Percentiles rank a stretch among this genome's conserved stretches.
phyloP scores from a whole-genome alignment of 2,329 filamentous ascomycete species.

The Aspergillus glaucus region DNA sequence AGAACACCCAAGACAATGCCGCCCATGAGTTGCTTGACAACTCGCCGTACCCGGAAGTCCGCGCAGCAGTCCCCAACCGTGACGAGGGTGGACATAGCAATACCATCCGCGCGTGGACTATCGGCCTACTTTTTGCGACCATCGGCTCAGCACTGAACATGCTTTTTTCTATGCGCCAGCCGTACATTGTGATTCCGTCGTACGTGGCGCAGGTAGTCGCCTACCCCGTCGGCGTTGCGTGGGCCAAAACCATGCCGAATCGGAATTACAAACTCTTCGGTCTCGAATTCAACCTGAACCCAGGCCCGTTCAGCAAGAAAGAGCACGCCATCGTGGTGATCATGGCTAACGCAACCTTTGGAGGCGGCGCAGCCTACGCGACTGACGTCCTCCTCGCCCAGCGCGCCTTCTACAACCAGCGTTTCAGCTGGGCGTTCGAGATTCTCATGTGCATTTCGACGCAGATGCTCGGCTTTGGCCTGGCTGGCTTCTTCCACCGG shows the following conservation, averaged over 20 bases:
- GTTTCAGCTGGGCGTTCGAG: conserved; percentile 59
- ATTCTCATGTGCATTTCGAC: conserved; percentile 46
- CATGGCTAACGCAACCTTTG: conserved; percentile 61
- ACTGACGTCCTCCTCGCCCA: conserved; percentile 40
- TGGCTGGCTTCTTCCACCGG: conserved; percentile 29
- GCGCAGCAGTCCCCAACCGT: conserved; percentile 58
- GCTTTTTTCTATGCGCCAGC: conserved; percentile 53
- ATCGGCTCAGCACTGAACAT: conserved; percentile 58
- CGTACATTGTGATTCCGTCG: conserved; percentile 54
- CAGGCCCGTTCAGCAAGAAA: conserved; percentile 43
- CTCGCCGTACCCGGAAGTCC: conserved; percentile 62
- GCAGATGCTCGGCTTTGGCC: conserved; percentile 56
- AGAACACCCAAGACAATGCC: conserved; percentile 52
- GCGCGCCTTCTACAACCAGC: conserved; percentile 63
- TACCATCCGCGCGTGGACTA: conserved; percentile 59
- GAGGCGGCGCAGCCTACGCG: conserved; percentile 53
- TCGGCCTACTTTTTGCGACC: conserved; percentile 56
- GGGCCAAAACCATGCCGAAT: conserved; percentile 35
- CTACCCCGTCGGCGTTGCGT: conserved; percentile 46
- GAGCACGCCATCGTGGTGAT: conserved; percentile 42
- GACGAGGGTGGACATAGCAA: conserved; percentile 60
- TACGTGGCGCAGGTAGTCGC: conserved; percentile 58
- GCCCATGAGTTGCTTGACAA: conserved; percentile 59
- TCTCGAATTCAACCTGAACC: conserved; percentile 34
- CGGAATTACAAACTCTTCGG: conserved; percentile 34